Base-by-base conservation (phyloP, 2,329 filamentous ascomycete species). In the Leptographium galeiforme region DNA sequence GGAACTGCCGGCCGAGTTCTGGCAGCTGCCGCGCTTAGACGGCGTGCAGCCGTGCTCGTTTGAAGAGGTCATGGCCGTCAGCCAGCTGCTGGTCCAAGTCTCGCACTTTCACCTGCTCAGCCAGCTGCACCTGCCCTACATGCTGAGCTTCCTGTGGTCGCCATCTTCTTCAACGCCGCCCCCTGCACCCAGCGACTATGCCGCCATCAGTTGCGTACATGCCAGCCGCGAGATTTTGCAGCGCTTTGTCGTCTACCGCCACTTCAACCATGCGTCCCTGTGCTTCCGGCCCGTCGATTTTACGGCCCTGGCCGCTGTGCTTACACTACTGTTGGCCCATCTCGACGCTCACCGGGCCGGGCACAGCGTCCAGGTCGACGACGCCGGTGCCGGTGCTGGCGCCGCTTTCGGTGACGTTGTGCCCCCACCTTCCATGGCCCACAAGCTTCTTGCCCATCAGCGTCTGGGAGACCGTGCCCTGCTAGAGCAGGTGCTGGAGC, bases 91-190 rank as follows among this genome's bases (percentile, higher is more conserved):
- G n/a, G n/a, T 19, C 45, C 45, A 47, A 6, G 45, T 34, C 8
- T 47, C 12, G 6, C 18, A 47, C 45, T 47, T 69, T 49, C 66
- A 72, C 49, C 59, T 73, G 7, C 57, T 75, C 8, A 61, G 63
- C 6, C 70, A 69, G 49, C 63, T 73, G 5, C 72, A 76, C 58
- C 57, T 75, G 3, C 72, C 72, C 1, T 47, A 47, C 30, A 47
- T 47, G 45, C 30, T 47, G 45, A 25, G 25, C 25, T 25, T 25
- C 25, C 25, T 25, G 25, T 25, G 3, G 25, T 25, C 25, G 25
- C 25, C 25, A 25, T 25, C 25, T 25, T 25, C 25, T 25, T 25
- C 5, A 5, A 25, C 45, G 30, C 30, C 34, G 13, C 30, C 6
- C 16, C 30, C 30, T 5, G 25, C 25, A 25, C 30, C n/a, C 32